phyloP scores from a whole-genome alignment of 2,329 filamentous ascomycete species.

The Ceratocystis destructans region DNA sequence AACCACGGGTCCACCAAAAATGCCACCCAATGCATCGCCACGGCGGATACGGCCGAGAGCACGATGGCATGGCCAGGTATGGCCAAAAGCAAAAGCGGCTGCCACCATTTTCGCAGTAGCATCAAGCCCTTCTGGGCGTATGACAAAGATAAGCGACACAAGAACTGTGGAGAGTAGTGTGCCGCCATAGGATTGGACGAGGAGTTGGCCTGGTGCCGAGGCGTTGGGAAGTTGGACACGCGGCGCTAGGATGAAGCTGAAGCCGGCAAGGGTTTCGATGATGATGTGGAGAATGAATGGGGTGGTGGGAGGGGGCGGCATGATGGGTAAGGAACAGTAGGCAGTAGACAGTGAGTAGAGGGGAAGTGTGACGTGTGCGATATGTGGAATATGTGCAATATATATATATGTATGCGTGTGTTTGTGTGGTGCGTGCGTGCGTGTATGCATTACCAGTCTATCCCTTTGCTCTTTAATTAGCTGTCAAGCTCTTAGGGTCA shows the following conservation, averaged over 20 bases:
- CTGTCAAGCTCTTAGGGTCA: too few species aligned
- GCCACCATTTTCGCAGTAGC: conserved; percentile 27
- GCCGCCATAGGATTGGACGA: conserved; percentile 36
- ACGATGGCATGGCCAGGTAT: conserved; percentile 35
- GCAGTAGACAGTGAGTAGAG: not conserved
- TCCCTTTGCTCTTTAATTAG: too few species aligned
- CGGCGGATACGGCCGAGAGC: conserved; percentile 28
- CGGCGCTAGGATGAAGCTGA: conserved; percentile 34
- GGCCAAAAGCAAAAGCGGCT: conserved; percentile 34
- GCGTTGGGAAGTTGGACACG: conserved; percentile 31
- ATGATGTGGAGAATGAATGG: conserved; percentile 30
- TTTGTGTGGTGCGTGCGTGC: not conserved
- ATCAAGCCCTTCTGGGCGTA: conserved; percentile 24
- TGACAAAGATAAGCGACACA: conserved; percentile 29
- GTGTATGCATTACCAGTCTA: not conserved
- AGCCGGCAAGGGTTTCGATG: conserved; percentile 32
- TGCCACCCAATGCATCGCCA: conserved; percentile 19
- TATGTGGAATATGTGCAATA: too few species aligned
- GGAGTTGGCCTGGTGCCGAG: conserved; percentile 29
- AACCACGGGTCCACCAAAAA: conserved; percentile 34
- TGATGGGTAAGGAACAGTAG: conserved; percentile 2
- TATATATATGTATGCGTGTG: not conserved
- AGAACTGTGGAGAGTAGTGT: conserved; percentile 34
- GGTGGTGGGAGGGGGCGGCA: conserved; percentile 20
- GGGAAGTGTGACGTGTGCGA: not conserved